Evolutionary conservation across 2,329 filamentous ascomycete species (phyloP).

Genomic region (Rosellinia necatrix): DNA sequence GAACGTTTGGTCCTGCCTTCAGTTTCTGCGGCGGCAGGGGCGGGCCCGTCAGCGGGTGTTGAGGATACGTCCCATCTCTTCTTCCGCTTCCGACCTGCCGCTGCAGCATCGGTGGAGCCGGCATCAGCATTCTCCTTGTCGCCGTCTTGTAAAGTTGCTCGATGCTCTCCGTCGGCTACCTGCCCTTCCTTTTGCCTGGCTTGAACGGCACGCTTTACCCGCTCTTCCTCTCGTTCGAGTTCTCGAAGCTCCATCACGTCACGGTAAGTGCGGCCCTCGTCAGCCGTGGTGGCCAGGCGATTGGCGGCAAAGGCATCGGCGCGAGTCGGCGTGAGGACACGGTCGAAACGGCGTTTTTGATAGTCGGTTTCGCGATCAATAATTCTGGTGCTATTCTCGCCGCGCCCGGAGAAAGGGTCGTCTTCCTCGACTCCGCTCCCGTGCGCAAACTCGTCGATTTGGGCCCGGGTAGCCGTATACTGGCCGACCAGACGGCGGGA

Average conservation of each 20-base stretch:
- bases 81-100: conserved; percentile 78
- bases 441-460: conserved; percentile 92
- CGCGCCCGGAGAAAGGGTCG: conserved; percentile 79
- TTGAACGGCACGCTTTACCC: conserved; percentile 78
- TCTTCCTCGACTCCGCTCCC: conserved; percentile 88
- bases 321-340: conserved; percentile 81
- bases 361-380: conserved; percentile 95
- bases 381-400: conserved; percentile 89
- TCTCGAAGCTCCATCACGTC: conserved; percentile 91
- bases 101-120: conserved; percentile 66
- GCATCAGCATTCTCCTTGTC: conserved; percentile 76
- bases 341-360: conserved; percentile 92
- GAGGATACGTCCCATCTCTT: conserved; percentile 88
- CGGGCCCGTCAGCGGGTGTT: conserved; percentile 55
- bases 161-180: conserved; percentile 63
- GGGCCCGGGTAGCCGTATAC: conserved; percentile 89
- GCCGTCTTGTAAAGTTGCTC: conserved; percentile 74
- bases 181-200: conserved; percentile 70
- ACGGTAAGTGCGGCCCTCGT: conserved; percentile 80
- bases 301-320: conserved; percentile 85
- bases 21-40: conserved; percentile 55
- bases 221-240: conserved; percentile 89
- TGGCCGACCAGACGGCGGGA: conserved; percentile 85
- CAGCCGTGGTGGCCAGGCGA: conserved; percentile 66
- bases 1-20: conserved; percentile 74